phyloP scores from a whole-genome alignment of 352 stramenopile genomes.

The Phytophthora fragariae region DNA sequence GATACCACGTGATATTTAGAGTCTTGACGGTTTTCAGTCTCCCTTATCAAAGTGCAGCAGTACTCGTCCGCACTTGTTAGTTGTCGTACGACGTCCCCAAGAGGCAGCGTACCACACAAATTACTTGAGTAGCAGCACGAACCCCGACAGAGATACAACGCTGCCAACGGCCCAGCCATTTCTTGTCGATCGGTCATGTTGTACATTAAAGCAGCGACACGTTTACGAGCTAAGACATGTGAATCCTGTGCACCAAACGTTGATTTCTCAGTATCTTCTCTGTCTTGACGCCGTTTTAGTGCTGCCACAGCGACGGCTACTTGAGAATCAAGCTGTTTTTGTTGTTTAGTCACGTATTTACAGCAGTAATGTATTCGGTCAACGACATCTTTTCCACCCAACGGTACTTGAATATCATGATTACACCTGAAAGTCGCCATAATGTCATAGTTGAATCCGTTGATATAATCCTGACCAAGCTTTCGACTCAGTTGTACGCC shows the following conservation, averaged over 20 bases:
- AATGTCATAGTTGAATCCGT: slow-evolving; percentile 17
- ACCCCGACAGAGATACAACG: background rate
- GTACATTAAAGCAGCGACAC: background rate
- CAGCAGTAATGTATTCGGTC: slow-evolving; percentile 19
- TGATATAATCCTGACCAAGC: slow-evolving; percentile 11
- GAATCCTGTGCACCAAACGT: background rate
- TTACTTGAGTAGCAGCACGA: background rate
- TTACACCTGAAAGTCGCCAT: slow-evolving; percentile 18
- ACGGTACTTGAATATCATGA: slow-evolving; percentile 1
- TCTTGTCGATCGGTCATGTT: background rate
- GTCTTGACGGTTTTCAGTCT: no score
- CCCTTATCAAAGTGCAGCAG: background rate
- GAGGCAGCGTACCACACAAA: background rate
- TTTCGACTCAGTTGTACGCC: background rate
- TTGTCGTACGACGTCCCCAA: background rate
- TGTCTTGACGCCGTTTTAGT: slow-evolving; percentile 3
- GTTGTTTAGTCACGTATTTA: slow-evolving; percentile 20
- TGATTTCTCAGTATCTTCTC: background rate
- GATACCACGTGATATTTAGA: no score
- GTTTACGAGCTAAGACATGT: background rate
- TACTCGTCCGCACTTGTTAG: background rate
- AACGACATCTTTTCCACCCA: slow-evolving; percentile 8
- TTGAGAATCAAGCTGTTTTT: slow-evolving; percentile 4
- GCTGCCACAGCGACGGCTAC: slow-evolving; percentile 9
- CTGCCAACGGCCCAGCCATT: background rate